Percentiles rank a stretch among this genome's conserved stretches.
Evolutionary conservation across 441 rosid genomes (phyloP).

Genomic region (Bocquillonia castaneifolia): DNA sequence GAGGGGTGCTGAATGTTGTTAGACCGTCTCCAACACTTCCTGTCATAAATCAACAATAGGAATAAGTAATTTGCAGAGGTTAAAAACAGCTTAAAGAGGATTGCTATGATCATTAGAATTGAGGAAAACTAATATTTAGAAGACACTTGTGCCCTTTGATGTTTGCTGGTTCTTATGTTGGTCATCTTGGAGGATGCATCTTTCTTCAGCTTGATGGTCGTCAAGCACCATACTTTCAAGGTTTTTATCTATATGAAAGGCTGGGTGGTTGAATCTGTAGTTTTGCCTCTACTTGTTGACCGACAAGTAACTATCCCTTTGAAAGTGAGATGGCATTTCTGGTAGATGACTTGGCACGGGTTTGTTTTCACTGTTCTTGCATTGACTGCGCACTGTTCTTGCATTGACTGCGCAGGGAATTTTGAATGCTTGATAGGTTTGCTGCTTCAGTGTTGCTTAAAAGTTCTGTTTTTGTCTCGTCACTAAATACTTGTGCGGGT

Average conservation of each 20-base stretch:
- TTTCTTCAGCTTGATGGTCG: background rate
- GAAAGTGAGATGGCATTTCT: slow-evolving; percentile 20
- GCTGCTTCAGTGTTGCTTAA: background rate
- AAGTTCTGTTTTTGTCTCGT: background rate
- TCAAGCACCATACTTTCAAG: background rate
- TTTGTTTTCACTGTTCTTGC: background rate
- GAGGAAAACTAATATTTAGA: background rate
- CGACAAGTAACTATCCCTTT: background rate
- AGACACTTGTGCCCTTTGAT: background rate
- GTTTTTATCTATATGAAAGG: background rate
- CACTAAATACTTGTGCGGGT: background rate
- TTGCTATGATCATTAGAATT: background rate
- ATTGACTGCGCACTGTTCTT: too few species aligned
- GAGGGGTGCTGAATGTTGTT: slow-evolving; percentile 72
- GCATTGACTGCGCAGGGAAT: too few species aligned
- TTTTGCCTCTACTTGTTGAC: background rate
- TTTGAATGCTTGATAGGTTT: background rate
- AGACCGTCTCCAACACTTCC: slow-evolving; percentile 70
- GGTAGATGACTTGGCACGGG: background rate
- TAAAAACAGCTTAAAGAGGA: slow-evolving; percentile 10
- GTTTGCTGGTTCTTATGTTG: slow-evolving; percentile 9
- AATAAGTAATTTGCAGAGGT: background rate
- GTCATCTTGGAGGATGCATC: background rate
- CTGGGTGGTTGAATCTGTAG: slow-evolving; percentile 6
- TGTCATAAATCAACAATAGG: slow-evolving; percentile 35